Conservation (phyloP, 352 stramenopile species). For the Phytophthora litchii region DNA sequence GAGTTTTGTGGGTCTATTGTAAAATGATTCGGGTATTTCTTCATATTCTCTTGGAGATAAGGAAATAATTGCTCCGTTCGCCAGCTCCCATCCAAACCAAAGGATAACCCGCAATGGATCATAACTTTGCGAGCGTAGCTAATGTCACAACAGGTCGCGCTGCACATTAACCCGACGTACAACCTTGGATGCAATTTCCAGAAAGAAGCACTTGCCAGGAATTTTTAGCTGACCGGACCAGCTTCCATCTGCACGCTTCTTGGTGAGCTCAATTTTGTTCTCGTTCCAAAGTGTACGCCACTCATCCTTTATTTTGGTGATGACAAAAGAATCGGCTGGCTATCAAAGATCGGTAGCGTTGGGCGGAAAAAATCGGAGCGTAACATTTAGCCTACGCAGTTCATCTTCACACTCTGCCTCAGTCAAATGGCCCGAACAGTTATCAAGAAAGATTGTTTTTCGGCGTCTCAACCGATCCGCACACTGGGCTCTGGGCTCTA, state of each 20-base stretch:
- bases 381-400: background rate
- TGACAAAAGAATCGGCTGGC: conserved; percentile 14
- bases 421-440: background rate
- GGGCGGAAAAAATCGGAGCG: background rate
- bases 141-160: background rate
- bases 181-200: background rate
- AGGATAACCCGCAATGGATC: background rate
- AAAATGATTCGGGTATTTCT: background rate
- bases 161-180: background rate
- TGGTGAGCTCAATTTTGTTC: conserved; percentile 15
- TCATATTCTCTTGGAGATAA: background rate
- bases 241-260: background rate
- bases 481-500: background rate
- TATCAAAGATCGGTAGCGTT: background rate
- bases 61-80: background rate
- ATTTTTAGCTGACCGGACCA: background rate
- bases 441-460: background rate
- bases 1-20: too few relatives aligned
- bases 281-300: conserved; percentile 11
- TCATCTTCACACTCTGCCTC: background rate
- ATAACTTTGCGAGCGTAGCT: background rate
- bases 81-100: background rate
- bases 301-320: background rate
- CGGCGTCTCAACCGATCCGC: background rate
- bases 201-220: background rate